Percentiles rank a stretch among this genome's conserved stretches.
These are phyloP conservation scores for Penicillium sp. DNA, from an alignment of 2,329 filamentous ascomycete genomes.

Conservation along the genomic window DNA sequence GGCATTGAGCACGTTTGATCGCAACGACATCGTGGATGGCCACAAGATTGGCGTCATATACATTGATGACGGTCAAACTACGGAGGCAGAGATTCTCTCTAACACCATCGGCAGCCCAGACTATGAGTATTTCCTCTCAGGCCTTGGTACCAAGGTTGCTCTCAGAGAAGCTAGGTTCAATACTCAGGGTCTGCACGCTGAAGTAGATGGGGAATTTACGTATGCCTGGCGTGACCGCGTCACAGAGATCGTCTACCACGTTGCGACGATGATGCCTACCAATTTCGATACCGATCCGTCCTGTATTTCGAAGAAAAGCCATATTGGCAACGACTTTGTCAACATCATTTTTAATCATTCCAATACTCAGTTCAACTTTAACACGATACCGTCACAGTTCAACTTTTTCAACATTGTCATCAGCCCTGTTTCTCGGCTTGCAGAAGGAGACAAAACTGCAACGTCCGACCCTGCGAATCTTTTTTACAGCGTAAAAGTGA, in stretches of 20 bases:
- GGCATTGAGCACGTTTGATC: slow-evolving; percentile 81
- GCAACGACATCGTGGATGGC: slow-evolving; percentile 86
- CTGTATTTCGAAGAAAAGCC: slow-evolving; percentile 85
- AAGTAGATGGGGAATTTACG: slow-evolving; percentile 83
- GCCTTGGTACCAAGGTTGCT: slow-evolving; percentile 79
- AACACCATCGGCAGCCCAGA: slow-evolving; percentile 87
- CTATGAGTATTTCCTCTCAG: slow-evolving; percentile 82
- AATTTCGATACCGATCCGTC: slow-evolving; percentile 75
- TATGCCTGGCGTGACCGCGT: slow-evolving; percentile 95
- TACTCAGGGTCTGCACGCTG: slow-evolving; percentile 85
- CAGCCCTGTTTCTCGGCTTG: slow-evolving; percentile 68
- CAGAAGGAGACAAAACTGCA: slow-evolving; percentile 43
- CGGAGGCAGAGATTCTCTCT: slow-evolving; percentile 81
- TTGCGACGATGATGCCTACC: slow-evolving; percentile 97
- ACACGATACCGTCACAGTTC: slow-evolving; percentile 93
- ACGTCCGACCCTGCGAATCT: slow-evolving; percentile 44
- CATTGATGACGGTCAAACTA: slow-evolving; percentile 82
- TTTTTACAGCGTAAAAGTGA: slow-evolving; percentile 88
- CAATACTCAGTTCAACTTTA: slow-evolving; percentile 83
- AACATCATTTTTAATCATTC: slow-evolving; percentile 99
- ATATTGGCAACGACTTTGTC: slow-evolving; percentile 97
- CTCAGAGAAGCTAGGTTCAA: slow-evolving; percentile 87
- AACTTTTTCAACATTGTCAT: slow-evolving; percentile 98
- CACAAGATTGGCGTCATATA: slow-evolving; percentile 97
- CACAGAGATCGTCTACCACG: slow-evolving; percentile 93